Conservation (phyloP, 345 rosid species). For the Eucalyptus grandis region DNA sequence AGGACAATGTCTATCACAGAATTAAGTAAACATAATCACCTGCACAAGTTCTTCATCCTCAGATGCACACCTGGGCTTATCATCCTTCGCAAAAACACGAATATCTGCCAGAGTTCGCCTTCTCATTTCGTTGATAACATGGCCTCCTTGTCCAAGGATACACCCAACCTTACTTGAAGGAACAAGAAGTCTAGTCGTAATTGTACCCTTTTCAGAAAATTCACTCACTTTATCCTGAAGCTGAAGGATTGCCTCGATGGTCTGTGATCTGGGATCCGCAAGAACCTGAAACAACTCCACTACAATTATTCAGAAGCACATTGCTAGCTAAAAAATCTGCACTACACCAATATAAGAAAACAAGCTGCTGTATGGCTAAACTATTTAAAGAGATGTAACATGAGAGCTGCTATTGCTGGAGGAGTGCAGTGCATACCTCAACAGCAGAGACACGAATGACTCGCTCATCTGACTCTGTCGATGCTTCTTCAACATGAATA, state of each 20-base stretch:
- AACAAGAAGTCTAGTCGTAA: constrained; percentile 41
- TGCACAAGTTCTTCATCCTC: constrained; percentile 58
- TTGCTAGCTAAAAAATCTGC: background rate
- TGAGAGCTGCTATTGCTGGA: background rate
- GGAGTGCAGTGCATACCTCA: constrained; percentile 24
- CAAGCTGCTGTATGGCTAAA: background rate
- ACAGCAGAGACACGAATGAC: constrained; percentile 32
- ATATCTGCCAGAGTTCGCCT: constrained; percentile 50
- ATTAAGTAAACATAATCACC: constrained; percentile 5
- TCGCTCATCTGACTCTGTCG: constrained; percentile 32
- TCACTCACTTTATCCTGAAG: constrained; percentile 44
- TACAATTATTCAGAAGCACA: constrained; percentile 1
- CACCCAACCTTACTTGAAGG: constrained; percentile 50
- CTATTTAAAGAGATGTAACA: background rate
- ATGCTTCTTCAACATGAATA: constrained; percentile 40
- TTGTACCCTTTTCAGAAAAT: constrained; percentile 24
- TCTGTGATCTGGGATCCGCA: constrained; percentile 31
- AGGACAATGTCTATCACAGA: background rate
- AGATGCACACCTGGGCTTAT: constrained; percentile 36
- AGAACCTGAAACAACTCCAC: constrained; percentile 21
- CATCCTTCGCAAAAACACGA: constrained; percentile 44
- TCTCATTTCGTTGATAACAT: constrained; percentile 54
- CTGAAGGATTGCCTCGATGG: constrained; percentile 47
- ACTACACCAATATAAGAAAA: background rate
- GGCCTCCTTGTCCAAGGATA: constrained; percentile 57